Conservation (phyloP, 192 early-diverging fungal genomes). For the Cetraspora pellucida region DNA sequence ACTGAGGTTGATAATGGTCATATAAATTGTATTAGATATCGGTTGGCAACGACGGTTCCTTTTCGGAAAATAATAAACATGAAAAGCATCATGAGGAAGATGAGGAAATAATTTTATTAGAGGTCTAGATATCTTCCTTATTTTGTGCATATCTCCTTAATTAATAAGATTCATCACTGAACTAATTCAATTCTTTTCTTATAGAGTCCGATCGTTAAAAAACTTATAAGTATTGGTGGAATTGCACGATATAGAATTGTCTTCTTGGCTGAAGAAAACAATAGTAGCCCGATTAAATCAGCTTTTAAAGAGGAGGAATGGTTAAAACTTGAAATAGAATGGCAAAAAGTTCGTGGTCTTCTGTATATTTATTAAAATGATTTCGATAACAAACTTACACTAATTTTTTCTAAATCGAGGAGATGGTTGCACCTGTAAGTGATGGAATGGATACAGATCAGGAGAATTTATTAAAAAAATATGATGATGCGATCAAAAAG, state of each 20-base stretch:
- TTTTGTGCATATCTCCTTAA: constrained; percentile 9
- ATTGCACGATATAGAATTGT: constrained; percentile 3
- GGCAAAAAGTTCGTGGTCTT: not conserved
- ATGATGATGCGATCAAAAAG: constrained; percentile 20
- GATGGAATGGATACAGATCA: not conserved
- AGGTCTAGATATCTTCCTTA: constrained; percentile 5
- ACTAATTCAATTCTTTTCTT: constrained; percentile 5
- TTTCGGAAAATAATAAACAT: not conserved
- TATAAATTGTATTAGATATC: constrained; percentile 13
- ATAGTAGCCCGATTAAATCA: constrained; percentile 5
- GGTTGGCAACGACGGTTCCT: not conserved
- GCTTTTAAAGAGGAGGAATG: not conserved
- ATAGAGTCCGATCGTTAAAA: constrained; percentile 12
- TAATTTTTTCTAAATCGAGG: not conserved
- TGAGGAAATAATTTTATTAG: not conserved
- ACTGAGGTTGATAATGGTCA: not conserved
- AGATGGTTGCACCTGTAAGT: not conserved
- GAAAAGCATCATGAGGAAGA: not conserved
- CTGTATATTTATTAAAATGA: constrained; percentile 15
- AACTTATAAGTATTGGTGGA: not conserved
- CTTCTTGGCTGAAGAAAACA: not conserved
- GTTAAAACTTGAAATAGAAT: not conserved
- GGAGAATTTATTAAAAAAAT: constrained; percentile 14
- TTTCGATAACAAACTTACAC: not conserved
- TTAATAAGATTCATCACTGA: constrained; percentile 1